Base-by-base conservation (phyloP, 495 filamentous ascomycete species). In the Penicillium samsonianum region DNA sequence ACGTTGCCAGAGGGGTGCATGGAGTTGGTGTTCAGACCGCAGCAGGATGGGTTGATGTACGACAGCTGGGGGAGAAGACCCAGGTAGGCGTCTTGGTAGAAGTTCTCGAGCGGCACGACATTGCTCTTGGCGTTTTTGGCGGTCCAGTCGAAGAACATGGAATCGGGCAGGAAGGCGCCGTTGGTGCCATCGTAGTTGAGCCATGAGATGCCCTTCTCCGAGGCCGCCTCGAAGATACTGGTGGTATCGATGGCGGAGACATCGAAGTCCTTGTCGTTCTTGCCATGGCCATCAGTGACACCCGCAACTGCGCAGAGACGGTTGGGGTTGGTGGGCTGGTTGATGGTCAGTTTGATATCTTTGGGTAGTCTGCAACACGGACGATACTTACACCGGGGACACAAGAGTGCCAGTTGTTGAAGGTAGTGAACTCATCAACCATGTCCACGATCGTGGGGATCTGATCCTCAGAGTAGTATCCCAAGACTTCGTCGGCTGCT, bases 11-110 rank as follows among this genome's bases (percentile, higher is more conserved):
- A 67, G 7, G 80, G 80, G 67, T 83, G 80, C 71, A 81, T 78
- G 50, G 77, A 80, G 63, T 75, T 79, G 57, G 75, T 79, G 59
- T 68, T 67, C 9, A 67, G 53, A 25, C 67, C 73, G 58, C 80
- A 83, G 76, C 80, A 83, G 31, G 74, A 76, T 2, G 80, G 80
- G 71, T 83, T 82, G 70, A 83, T 67, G 65, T 80, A 83, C 50
- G 76, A 76, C 25, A 83, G 67, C 53, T 78, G 64, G 31, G 79
- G 71, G 4, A 82, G 78, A 1, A 63, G 65, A 26, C 80, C 74
- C 1, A 69, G 64, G 49, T 67, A 67, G 11, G 73, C 74, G 22
- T 77, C 77, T 19, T 73, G 67, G 73, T 73, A 78, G 66, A 76
- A 76, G 60, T 76, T 65, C 44, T 68, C 65, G 28, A 76, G 58